Percentiles rank a stretch among this genome's conserved stretches.
These are phyloP conservation scores for Kodamaea laetipori DNA, from an alignment of 805 yeast genomes.

Conservation along the genomic window DNA sequence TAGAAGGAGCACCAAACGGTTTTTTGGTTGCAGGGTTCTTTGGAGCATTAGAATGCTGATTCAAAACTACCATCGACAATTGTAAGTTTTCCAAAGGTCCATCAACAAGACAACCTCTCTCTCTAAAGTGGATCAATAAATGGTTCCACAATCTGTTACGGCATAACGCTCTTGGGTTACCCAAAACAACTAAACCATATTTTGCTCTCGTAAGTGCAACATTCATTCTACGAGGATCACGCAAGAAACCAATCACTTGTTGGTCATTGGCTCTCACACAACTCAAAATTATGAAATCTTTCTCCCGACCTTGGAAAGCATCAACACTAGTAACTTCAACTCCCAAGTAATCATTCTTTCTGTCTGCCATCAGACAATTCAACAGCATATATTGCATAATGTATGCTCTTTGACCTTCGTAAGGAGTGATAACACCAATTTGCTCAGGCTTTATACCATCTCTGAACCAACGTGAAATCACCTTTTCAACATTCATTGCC, in stretches of 20 bases:
- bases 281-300: constrained; percentile 44
- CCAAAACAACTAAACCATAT: constrained; percentile 57
- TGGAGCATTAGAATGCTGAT: neutral
- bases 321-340: constrained; percentile 86
- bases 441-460: constrained; percentile 79
- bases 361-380: constrained; percentile 62
- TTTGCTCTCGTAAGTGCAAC: constrained; percentile 49
- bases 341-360: constrained; percentile 59
- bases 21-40: constrained; percentile 2
- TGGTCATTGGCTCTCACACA: constrained; percentile 48
- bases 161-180: constrained; percentile 79
- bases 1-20: constrained; percentile 18
- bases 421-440: constrained; percentile 92
- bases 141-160: constrained; percentile 77
- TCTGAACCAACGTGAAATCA: constrained; percentile 68
- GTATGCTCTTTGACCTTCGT: constrained; percentile 90
- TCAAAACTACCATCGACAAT: constrained; percentile 61
- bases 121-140: constrained; percentile 74
- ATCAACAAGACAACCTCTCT: constrained; percentile 84
- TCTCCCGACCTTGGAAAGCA: constrained; percentile 61
- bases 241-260: constrained; percentile 44
- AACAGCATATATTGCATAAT: constrained; percentile 74
- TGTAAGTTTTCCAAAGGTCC: constrained; percentile 83
- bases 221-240: constrained; percentile 46
- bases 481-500: constrained; percentile 83